These are phyloP conservation scores for Penicillium cinerascens DNA, from an alignment of 495 filamentous ascomycete species.

Conservation along the genomic window DNA sequence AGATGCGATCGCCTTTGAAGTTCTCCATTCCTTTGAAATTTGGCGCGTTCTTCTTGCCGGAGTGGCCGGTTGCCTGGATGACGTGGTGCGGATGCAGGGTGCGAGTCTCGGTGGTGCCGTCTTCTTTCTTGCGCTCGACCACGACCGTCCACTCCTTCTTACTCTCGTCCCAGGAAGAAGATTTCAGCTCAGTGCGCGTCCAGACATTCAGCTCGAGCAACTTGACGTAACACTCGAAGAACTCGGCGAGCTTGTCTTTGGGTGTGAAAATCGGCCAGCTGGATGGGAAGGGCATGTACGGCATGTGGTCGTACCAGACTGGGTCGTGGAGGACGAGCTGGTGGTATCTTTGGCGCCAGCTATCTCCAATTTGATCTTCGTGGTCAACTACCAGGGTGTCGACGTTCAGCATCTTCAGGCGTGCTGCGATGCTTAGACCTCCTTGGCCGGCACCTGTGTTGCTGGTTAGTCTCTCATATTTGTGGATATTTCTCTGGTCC, in stretches of 20 bases:
- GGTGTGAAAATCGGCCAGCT: constrained; percentile 69
- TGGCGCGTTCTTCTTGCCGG: constrained; percentile 65
- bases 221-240: constrained; percentile 70
- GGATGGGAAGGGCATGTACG: constrained; percentile 66
- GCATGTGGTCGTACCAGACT: constrained; percentile 73
- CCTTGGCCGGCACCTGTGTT: constrained; percentile 45
- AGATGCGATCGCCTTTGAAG: constrained; percentile 54
- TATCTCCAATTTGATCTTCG: constrained; percentile 66
- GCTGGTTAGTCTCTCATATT: neutral
- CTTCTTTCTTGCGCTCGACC: constrained; percentile 46
- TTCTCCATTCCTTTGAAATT: constrained; percentile 56
- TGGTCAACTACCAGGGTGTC: constrained; percentile 62
- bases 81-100: constrained; percentile 64
- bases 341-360: constrained; percentile 67
- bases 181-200: constrained; percentile 53
- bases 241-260: constrained; percentile 78
- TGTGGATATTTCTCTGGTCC: neutral
- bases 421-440: constrained; percentile 60
- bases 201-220: constrained; percentile 76
- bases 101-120: constrained; percentile 51
- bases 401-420: constrained; percentile 69
- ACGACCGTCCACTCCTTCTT: constrained; percentile 59
- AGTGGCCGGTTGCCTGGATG: constrained; percentile 69
- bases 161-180: constrained; percentile 50
- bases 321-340: constrained; percentile 70